These are phyloP conservation scores for Didymella keratinophila DNA, from an alignment of 2,329 filamentous ascomycete species.

Conservation along the genomic window DNA sequence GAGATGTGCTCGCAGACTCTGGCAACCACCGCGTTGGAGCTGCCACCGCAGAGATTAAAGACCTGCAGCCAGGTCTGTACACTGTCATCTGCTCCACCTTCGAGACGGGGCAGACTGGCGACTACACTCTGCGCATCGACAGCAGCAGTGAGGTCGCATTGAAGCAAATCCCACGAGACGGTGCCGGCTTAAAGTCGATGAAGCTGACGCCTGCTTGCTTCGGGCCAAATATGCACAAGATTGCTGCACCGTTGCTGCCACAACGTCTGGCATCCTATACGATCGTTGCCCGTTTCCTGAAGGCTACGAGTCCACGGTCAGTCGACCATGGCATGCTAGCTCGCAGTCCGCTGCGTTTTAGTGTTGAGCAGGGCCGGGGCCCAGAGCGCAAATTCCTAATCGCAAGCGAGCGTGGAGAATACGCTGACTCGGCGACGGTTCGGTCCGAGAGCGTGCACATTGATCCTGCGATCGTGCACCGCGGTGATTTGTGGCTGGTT, in stretches of 20 bases:
- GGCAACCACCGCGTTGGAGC: slow-evolving; percentile 88
- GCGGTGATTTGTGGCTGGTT: slow-evolving; percentile 76
- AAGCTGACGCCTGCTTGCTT: slow-evolving; percentile 64
- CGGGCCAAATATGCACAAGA: slow-evolving; percentile 58
- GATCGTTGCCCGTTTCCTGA: slow-evolving; percentile 60
- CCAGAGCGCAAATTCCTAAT: slow-evolving; percentile 71
- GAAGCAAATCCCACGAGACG: slow-evolving; percentile 71
- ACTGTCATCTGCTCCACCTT: slow-evolving; percentile 92
- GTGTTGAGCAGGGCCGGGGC: slow-evolving; percentile 75
- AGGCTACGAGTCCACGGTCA: slow-evolving; percentile 39
- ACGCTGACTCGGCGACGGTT: slow-evolving; percentile 72
- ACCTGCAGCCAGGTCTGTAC: slow-evolving; percentile 76
- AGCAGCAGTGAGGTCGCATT: slow-evolving; percentile 66
- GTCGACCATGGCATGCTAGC: slow-evolving; percentile 39
- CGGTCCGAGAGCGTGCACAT: slow-evolving; percentile 79
- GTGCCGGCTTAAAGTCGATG: slow-evolving; percentile 75
- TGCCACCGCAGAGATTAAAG: slow-evolving; percentile 69
- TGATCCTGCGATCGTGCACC: slow-evolving; percentile 64
- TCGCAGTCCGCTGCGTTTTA: slow-evolving; percentile 69
- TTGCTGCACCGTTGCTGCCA: slow-evolving; percentile 61
- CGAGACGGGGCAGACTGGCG: slow-evolving; percentile 77
- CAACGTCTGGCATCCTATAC: slow-evolving; percentile 68
- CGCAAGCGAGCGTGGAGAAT: slow-evolving; percentile 75
- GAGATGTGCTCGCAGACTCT: slow-evolving; percentile 82
- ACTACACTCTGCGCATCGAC: slow-evolving; percentile 78